These are phyloP conservation scores for Microstegium vimineum DNA, from an alignment of 176 grass and related monocot genomes.

Conservation along the genomic window DNA sequence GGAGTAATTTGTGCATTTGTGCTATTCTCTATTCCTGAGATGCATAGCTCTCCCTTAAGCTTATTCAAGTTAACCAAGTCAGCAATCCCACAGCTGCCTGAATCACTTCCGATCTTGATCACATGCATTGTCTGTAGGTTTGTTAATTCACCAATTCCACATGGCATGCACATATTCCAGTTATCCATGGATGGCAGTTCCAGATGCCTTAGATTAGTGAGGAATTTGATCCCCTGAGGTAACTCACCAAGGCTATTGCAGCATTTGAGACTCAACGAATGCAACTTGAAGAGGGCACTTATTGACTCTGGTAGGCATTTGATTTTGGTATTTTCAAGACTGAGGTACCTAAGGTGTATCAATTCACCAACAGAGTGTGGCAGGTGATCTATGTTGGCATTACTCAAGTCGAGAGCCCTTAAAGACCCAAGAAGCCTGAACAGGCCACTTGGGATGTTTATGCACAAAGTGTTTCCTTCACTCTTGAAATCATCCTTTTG, in stretches of 20 bases:
- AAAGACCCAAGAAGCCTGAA: slow-evolving; percentile 16
- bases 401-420: slow-evolving; percentile 28
- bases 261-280: slow-evolving; percentile 38
- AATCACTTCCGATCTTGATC: slow-evolving; percentile 26
- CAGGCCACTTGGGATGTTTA: slow-evolving; percentile 20
- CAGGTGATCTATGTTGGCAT: slow-evolving; percentile 9
- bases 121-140: slow-evolving; percentile 43
- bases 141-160: slow-evolving; percentile 39
- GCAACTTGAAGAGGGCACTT: slow-evolving; percentile 41
- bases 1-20: not conserved
- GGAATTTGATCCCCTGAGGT: slow-evolving; percentile 40
- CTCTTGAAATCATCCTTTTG: not conserved
- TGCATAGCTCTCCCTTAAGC: slow-evolving; percentile 46
- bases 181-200: slow-evolving; percentile 20
- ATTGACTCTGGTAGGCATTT: slow-evolving; percentile 22
- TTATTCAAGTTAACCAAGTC: slow-evolving; percentile 42
- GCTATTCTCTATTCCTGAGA: slow-evolving; percentile 37
- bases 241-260: slow-evolving; percentile 33
- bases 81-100: slow-evolving; percentile 27
- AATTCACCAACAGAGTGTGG: slow-evolving; percentile 17
- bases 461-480: not conserved
- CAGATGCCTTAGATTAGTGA: slow-evolving; percentile 38
- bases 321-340: slow-evolving; percentile 35
- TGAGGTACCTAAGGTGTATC: slow-evolving; percentile 36
- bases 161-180: slow-evolving; percentile 22